A percentile compares a stretch with the other conserved stretches of the same genome.
Conservation (phyloP, 768 basidiomycete genomes). For the Trametes villosa region DNA sequence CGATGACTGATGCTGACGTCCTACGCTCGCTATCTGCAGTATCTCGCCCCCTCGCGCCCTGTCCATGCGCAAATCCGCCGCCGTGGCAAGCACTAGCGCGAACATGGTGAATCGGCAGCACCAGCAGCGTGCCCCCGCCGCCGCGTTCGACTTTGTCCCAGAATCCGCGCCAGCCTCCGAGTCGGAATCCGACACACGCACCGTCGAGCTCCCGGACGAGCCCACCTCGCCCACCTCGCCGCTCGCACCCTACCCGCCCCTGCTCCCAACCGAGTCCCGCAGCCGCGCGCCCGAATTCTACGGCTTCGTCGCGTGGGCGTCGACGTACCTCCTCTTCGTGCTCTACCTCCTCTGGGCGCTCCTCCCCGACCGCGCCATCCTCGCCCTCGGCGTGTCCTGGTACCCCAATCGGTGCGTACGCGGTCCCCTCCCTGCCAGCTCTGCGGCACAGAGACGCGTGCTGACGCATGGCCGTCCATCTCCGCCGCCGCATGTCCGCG, state of each 20-base stretch:
- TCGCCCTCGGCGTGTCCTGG: conserved; percentile 74
- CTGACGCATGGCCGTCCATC: conserved; percentile 18
- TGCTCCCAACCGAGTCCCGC: conserved; percentile 48
- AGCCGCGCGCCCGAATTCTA: conserved; percentile 85
- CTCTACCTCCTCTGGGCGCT: conserved; percentile 82
- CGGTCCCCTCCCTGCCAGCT: conserved; percentile 7
- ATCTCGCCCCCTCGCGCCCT: too few relatives aligned
- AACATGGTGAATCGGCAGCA: too few relatives aligned
- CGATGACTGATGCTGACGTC: conserved; percentile 16
- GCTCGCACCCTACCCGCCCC: conserved; percentile 46
- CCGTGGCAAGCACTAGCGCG: too few relatives aligned
- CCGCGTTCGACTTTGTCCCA: too few relatives aligned
- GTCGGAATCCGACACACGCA: too few relatives aligned
- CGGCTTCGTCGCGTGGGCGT: conserved; percentile 87
- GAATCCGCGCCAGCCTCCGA: too few relatives aligned
- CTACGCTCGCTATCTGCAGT: conserved; percentile 3
- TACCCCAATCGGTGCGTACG: conserved; percentile 78
- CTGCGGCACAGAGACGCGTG: conserved; percentile 1
- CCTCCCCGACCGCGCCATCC: conserved; percentile 71
- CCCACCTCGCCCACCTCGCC: conserved; percentile 53
- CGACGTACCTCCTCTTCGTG: conserved; percentile 70
- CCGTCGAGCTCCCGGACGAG: too few relatives aligned
- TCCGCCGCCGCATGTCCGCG: conserved; percentile 14
- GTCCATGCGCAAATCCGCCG: too few relatives aligned
- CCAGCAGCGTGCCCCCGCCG: too few relatives aligned